Evolutionary conservation across 202 grass and related monocot genomes (phyloP).

Genomic region (Brachypodium distachyon): DNA sequence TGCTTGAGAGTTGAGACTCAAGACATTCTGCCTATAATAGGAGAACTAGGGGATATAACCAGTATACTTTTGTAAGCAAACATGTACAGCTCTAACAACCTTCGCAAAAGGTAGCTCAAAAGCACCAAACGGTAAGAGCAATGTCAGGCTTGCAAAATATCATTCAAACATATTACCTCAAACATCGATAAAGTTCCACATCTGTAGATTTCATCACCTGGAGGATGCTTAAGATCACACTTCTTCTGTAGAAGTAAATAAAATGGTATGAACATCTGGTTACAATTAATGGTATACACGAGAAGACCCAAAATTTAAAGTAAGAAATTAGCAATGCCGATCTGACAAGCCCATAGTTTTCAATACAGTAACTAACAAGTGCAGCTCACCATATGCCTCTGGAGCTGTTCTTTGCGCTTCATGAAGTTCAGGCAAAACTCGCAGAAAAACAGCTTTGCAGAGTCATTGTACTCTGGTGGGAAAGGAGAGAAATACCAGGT

Average conservation of each 20-base stretch:
- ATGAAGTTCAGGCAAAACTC: constrained; percentile 99
- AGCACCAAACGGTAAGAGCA: neutral
- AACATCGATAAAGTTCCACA: constrained; percentile 97
- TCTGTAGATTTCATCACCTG: constrained; percentile 99
- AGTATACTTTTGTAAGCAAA: neutral
- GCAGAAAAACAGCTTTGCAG: constrained; percentile 87
- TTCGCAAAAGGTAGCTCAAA: neutral
- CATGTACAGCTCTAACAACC: neutral
- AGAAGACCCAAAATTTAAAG: neutral
- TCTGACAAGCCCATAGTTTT: neutral
- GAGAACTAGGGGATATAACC: neutral
- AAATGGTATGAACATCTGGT: neutral
- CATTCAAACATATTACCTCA: constrained; percentile 49
- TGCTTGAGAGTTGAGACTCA: neutral
- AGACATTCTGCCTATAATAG: neutral
- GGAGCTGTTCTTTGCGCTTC: constrained; percentile 99
- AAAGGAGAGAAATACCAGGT: constrained; percentile 99
- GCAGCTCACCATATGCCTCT: constrained; percentile 90
- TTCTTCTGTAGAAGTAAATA: constrained; percentile 58
- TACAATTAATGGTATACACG: neutral
- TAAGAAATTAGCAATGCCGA: neutral
- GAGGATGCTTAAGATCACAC: constrained; percentile 97
- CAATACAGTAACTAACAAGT: neutral
- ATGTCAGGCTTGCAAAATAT: neutral
- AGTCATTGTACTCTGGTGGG: constrained; percentile 95